Conservation (phyloP, 345 rosid species). For the Corchorus olitorius region DNA sequence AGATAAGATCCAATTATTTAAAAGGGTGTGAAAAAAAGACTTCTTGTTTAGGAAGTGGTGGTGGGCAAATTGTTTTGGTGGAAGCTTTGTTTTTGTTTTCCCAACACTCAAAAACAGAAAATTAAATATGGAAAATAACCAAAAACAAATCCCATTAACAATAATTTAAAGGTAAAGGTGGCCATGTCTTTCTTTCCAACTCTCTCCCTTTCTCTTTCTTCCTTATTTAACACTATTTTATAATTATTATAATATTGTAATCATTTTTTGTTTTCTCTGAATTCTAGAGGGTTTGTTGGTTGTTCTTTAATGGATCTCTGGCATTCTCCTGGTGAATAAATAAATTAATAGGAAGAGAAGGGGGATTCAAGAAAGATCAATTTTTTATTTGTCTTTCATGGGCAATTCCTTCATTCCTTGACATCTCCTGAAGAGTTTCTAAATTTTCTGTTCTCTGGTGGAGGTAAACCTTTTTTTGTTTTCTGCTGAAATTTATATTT, state of each 20-base stretch:
- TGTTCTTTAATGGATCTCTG: constrained; percentile 34
- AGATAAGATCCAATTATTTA: constrained; percentile 10
- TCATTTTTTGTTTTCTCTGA: constrained; percentile 24
- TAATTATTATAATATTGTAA: neutral
- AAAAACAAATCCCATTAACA: constrained; percentile 25
- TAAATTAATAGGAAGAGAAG: neutral
- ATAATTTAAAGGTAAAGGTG: constrained; percentile 29
- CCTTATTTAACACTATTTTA: constrained; percentile 15
- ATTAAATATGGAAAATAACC: neutral
- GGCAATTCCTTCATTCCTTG: constrained; percentile 36
- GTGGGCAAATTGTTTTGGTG: neutral
- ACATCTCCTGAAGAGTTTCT: constrained; percentile 34
- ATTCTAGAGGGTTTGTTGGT: constrained; percentile 38
- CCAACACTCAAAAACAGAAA: constrained; percentile 24
- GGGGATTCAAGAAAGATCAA: neutral
- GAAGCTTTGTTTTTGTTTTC: constrained; percentile 8
- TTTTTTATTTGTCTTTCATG: constrained; percentile 19
- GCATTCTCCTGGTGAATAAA: constrained; percentile 11
- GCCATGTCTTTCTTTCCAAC: constrained; percentile 11
- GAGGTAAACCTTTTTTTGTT: constrained; percentile 43
- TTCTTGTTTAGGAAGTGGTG: neutral
- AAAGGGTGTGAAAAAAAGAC: neutral
- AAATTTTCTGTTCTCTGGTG: constrained; percentile 17
- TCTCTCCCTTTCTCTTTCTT: constrained; percentile 14
- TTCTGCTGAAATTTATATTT: neutral